A percentile compares a stretch with the other conserved stretches of the same genome.
Conservation (phyloP, 2,329 filamentous ascomycete genomes). For the Fusarium verticillioides region DNA sequence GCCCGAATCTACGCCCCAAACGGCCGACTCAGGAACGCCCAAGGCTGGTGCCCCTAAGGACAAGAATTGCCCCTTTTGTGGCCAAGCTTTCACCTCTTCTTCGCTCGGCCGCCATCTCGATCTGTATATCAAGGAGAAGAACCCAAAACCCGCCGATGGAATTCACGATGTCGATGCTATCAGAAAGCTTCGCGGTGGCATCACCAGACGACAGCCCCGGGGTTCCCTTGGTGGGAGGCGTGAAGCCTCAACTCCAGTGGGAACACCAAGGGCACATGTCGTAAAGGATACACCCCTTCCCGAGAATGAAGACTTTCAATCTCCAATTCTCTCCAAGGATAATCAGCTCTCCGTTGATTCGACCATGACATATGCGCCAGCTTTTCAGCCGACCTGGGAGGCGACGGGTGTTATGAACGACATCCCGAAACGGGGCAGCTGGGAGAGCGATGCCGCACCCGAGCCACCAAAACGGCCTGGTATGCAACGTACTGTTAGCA, state of each 20-base stretch:
- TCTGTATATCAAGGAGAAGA: constrained; percentile 92
- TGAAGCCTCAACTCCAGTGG: constrained; percentile 69
- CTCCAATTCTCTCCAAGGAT: constrained; percentile 55
- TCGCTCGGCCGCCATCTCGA: constrained; percentile 94
- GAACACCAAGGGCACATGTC: constrained; percentile 58
- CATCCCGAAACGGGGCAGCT: constrained; percentile 60
- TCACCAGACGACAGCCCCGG: constrained; percentile 86
- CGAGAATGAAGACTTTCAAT: constrained; percentile 53
- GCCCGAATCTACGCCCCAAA: constrained; percentile 48
- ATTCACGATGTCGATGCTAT: constrained; percentile 93
- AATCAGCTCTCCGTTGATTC: constrained; percentile 57
- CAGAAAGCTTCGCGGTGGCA: constrained; percentile 80
- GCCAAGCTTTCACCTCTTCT: constrained; percentile 91
- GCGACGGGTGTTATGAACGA: constrained; percentile 82
- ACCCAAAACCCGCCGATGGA: constrained; percentile 87
- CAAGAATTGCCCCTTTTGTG: constrained; percentile 87
- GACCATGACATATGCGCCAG: constrained; percentile 63
- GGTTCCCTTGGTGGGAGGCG: constrained; percentile 67
- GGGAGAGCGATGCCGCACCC: constrained; percentile 49
- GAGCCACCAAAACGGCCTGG: constrained; percentile 51
- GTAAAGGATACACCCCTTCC: constrained; percentile 54
- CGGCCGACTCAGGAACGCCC: constrained; percentile 53
- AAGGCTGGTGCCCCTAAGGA: constrained; percentile 74
- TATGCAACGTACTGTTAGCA: constrained; percentile 58
- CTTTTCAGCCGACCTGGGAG: constrained; percentile 75